Evolutionary conservation across 768 basidiomycete species (phyloP).

Genomic region (Lentinula aciculospora): DNA sequence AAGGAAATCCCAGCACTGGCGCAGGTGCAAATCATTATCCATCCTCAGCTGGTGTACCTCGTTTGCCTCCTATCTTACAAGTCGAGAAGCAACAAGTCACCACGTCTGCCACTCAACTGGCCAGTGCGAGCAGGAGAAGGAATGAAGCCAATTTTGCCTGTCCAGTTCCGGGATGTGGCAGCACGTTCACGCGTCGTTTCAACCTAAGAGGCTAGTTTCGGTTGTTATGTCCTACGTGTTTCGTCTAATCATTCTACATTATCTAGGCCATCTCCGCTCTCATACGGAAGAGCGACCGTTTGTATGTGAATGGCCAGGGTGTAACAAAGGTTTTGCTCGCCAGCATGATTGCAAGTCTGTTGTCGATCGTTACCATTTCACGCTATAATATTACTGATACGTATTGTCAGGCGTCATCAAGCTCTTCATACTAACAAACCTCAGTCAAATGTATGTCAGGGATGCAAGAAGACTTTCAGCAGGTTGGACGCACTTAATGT

Average conservation of each 20-base stretch:
- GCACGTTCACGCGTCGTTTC: conserved; percentile 94
- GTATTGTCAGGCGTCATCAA: conserved; percentile 68
- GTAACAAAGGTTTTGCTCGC: conserved; percentile 90
- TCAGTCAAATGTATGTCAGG: conserved; percentile 81
- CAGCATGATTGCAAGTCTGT: conserved; percentile 97
- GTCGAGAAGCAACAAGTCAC: conserved; percentile 95
- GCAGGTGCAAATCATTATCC: conserved; percentile 55
- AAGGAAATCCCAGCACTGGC: conserved; percentile 21
- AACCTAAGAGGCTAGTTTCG: conserved; percentile 70
- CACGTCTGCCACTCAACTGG: conserved; percentile 88
- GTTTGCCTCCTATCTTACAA: conserved; percentile 79
- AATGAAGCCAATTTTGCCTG: conserved; percentile 92
- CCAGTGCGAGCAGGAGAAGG: conserved; percentile 81
- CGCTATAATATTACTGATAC: conserved; percentile 5
- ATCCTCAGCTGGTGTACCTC: conserved; percentile 40
- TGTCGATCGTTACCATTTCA: conserved; percentile 4
- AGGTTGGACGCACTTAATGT: conserved; percentile 92
- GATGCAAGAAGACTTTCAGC: conserved; percentile 94
- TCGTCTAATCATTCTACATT: conserved; percentile 1
- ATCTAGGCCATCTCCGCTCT: conserved; percentile 81
- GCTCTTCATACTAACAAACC: conserved; percentile 82
- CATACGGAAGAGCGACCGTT: conserved; percentile 96
- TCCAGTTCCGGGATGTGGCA: conserved; percentile 92
- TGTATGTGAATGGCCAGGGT: conserved; percentile 90
- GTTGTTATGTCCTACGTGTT: conserved; percentile 7